These are phyloP conservation scores for Kandelia obovata DNA, from an alignment of 345 rosid genomes.

Conservation along the genomic window DNA sequence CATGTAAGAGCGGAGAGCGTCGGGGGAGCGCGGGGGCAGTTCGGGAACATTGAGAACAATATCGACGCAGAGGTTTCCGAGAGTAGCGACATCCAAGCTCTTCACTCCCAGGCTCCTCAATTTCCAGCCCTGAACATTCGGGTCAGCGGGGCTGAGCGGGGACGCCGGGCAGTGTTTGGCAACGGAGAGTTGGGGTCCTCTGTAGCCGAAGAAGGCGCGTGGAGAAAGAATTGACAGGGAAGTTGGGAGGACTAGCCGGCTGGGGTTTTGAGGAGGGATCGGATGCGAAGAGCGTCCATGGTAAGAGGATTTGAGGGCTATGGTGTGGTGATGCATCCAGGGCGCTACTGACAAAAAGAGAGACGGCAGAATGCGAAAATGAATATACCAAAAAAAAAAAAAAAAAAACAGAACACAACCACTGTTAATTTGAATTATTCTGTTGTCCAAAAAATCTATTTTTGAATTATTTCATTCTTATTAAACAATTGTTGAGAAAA, in stretches of 20 bases:
- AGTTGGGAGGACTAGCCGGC: slow-evolving; percentile 15
- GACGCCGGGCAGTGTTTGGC: slow-evolving; percentile 22
- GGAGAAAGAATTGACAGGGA: slow-evolving; percentile 15
- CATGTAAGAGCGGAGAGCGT: slow-evolving; percentile 62
- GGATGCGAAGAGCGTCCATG: slow-evolving; percentile 21
- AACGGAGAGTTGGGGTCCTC: slow-evolving; percentile 32
- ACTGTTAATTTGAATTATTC: too few species aligned
- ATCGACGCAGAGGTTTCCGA: slow-evolving; percentile 95
- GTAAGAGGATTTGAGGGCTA: slow-evolving; percentile 35
- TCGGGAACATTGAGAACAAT: slow-evolving; percentile 76
- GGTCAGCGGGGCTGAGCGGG: slow-evolving; percentile 26
- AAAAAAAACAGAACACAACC: too few species aligned
- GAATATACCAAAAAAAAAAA: not conserved
- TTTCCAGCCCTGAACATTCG: slow-evolving; percentile 6
- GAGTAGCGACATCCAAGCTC: slow-evolving; percentile 67
- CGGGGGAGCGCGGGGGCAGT: slow-evolving; percentile 63
- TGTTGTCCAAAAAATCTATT: too few species aligned
- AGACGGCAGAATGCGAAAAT: not conserved
- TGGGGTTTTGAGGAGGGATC: slow-evolving; percentile 36
- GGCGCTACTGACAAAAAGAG: not conserved
- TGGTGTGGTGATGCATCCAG: slow-evolving; percentile 52
- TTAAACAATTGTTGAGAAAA: too few species aligned
- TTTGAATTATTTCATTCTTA: too few species aligned
- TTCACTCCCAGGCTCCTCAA: slow-evolving; percentile 30
- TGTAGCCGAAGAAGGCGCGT: slow-evolving; percentile 21